Conservation (phyloP, 169 alveolate species). For the Eimeria falciformis region DNA sequence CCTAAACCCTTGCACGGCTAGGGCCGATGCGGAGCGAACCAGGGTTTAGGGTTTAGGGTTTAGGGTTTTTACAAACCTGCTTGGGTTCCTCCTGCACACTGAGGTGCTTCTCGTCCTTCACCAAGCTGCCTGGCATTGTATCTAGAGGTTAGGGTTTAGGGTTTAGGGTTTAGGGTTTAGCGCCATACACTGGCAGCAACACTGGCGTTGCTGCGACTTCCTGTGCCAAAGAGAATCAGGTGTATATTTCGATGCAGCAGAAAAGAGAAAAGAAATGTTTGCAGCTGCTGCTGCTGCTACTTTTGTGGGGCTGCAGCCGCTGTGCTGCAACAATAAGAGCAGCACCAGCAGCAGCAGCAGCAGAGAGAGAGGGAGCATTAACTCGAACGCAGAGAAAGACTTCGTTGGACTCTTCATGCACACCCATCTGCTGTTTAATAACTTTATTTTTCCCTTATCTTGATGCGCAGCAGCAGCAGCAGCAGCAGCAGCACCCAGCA, state of each 20-base stretch:
- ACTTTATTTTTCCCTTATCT: not conserved
- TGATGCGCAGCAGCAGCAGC: not conserved
- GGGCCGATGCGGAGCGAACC: not conserved
- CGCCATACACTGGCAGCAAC: conserved; percentile 3
- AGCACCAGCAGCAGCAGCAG: conserved; percentile 57
- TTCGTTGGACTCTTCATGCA: no score
- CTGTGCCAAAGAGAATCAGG: not conserved
- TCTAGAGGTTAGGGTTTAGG: not conserved
- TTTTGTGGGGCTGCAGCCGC: conserved; percentile 7
- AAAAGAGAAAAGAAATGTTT: not conserved
- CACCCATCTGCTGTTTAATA: no score
- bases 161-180: conserved; percentile 14
- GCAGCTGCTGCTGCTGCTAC: conserved; percentile 17
- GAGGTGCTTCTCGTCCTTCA: conserved; percentile 51
- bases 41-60: not conserved
- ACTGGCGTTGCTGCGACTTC: not conserved
- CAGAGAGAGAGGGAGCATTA: not conserved
- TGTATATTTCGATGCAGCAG: not conserved
- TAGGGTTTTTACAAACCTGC: not conserved
- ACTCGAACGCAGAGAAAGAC: no score
- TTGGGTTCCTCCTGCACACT: conserved; percentile 33
- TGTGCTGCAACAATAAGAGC: not conserved
- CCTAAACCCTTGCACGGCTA: conserved; percentile 18
- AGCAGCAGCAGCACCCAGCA: not conserved
- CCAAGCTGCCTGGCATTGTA: conserved; percentile 52